Evolutionary conservation across 257 asterid species (phyloP).

Genomic region (Gardenia jasminoides): DNA sequence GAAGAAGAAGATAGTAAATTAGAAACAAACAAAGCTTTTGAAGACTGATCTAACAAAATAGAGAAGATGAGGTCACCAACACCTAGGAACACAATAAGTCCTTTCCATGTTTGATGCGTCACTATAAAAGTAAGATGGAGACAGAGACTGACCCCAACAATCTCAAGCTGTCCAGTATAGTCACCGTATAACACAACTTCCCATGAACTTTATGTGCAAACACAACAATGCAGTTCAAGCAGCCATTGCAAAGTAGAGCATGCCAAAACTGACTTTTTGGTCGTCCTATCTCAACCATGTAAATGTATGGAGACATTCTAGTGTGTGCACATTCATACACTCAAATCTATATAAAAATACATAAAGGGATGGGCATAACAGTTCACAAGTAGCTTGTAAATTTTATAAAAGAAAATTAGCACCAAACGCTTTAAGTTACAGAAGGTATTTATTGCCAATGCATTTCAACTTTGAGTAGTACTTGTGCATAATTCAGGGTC

Average conservation of each 20-base stretch:
- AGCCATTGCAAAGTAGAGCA: neutral
- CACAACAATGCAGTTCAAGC: neutral
- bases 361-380: neutral
- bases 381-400: neutral
- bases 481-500: neutral
- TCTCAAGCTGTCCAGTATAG: neutral
- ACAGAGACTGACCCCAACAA: neutral
- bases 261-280: neutral
- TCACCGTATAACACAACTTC: neutral
- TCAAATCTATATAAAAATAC: too few relatives aligned
- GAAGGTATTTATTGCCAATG: neutral
- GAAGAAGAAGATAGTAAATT: neutral
- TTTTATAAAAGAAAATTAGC: neutral
- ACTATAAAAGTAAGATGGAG: neutral
- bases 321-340: too few relatives aligned
- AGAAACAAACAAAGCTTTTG: neutral
- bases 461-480: neutral
- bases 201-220: neutral
- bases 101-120: neutral
- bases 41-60: neutral
- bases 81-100: neutral
- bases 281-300: neutral
- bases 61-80: neutral
- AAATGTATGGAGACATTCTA: neutral
- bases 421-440: neutral